Conservation (phyloP, 257 asterid species). For the Solanum ossicruentum region DNA sequence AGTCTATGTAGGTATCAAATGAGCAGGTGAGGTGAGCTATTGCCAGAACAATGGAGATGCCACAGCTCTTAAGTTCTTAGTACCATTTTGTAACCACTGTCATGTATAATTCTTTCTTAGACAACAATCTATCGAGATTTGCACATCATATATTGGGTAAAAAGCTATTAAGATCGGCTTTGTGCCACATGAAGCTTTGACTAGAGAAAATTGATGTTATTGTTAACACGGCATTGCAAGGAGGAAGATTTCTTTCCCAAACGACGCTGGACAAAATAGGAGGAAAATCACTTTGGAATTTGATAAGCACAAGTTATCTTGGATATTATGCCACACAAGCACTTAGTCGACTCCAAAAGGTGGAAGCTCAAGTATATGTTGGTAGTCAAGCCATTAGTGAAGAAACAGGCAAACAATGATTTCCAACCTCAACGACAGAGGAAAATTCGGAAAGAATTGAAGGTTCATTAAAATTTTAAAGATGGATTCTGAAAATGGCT, state of each 20-base stretch:
- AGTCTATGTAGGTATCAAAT: not conserved
- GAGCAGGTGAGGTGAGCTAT: not conserved
- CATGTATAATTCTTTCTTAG: not conserved
- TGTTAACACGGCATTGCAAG: not conserved
- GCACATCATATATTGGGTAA: not conserved
- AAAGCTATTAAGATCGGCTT: not conserved
- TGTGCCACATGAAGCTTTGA: not conserved
- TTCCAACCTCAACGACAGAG: not conserved
- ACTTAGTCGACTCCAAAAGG: not conserved
- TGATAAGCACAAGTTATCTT: not conserved
- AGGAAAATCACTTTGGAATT: not conserved
- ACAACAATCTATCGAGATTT: not conserved
- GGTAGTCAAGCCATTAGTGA: not conserved
- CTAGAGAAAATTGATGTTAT: not conserved
- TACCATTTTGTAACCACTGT: not conserved
- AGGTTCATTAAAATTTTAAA: not conserved
- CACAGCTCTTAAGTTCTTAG: not conserved
- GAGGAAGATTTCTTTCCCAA: not conserved
- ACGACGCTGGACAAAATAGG: not conserved
- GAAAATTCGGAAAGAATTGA: not conserved
- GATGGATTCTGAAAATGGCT: not conserved
- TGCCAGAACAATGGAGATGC: not conserved
- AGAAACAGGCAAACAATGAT: not conserved
- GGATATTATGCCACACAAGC: not conserved
- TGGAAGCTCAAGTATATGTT: not conserved